Evolutionary conservation across 352 stramenopile species (phyloP).

Genomic region (Phytophthora syringae): DNA sequence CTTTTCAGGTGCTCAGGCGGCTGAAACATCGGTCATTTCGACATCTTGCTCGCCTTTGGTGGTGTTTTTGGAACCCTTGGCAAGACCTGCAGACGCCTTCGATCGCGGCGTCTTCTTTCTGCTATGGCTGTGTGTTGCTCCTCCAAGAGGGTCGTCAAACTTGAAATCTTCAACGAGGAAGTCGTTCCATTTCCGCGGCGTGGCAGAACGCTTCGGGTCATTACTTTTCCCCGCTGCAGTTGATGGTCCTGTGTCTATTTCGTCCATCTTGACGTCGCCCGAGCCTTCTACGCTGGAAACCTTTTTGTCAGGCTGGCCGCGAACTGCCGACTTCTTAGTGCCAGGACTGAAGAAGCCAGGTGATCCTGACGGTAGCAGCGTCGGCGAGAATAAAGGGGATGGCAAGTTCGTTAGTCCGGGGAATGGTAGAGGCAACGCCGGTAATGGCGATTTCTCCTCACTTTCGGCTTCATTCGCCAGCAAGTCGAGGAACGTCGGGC

Average conservation of each 20-base stretch:
- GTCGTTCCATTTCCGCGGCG: constrained; percentile 72
- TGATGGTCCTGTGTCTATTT: constrained; percentile 23
- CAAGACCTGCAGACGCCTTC: constrained; percentile 7
- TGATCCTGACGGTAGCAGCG: constrained; percentile 31
- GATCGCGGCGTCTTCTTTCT: constrained; percentile 25
- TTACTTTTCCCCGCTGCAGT: constrained; percentile 10
- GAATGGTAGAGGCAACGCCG: constrained; percentile 39
- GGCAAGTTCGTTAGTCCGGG: constrained; percentile 41
- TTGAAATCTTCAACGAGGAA: constrained; percentile 80
- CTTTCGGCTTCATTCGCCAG: constrained; percentile 51
- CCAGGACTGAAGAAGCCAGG: constrained; percentile 38
- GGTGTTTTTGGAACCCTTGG: not conserved
- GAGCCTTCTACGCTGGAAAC: constrained; percentile 11
- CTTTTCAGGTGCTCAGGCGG: constrained; percentile 28
- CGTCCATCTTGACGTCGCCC: constrained; percentile 26
- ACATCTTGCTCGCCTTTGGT: constrained; percentile 22
- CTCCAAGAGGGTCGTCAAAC: constrained; percentile 45
- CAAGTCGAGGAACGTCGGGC: constrained; percentile 81
- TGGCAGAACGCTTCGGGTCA: constrained; percentile 29
- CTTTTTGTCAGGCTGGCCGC: constrained; percentile 31
- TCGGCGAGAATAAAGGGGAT: constrained; percentile 50
- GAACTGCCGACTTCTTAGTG: constrained; percentile 34
- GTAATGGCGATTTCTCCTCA: constrained; percentile 62
- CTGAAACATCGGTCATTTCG: constrained; percentile 37
- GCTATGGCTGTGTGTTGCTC: constrained; percentile 22